Conservation (phyloP, 495 filamentous ascomycete species). For the Pseudotulostoma volvatum region DNA sequence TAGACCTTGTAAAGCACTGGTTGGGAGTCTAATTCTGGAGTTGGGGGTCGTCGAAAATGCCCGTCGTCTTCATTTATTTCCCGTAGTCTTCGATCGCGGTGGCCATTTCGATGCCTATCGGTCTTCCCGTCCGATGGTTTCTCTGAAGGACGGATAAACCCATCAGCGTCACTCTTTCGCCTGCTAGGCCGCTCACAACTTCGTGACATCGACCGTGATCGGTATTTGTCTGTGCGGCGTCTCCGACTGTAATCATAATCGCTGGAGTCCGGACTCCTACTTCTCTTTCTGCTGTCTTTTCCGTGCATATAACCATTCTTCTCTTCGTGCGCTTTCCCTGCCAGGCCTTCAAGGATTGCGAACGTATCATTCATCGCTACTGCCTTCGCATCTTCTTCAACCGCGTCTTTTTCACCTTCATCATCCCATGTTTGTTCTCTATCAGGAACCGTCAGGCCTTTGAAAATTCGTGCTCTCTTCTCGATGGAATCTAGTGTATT, state of each 20-base stretch:
- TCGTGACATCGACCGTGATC: conserved; percentile 40
- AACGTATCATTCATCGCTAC: conserved; percentile 88
- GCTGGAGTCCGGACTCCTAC: conserved; percentile 53
- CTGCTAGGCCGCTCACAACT: conserved; percentile 28
- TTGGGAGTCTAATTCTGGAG: conserved; percentile 62
- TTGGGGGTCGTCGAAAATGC: conserved; percentile 53
- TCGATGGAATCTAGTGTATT: conserved; percentile 33
- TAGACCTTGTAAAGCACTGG: conserved; percentile 81
- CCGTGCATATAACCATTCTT: conserved; percentile 19
- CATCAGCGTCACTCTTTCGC: conserved; percentile 44
- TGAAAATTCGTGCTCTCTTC: conserved; percentile 65
- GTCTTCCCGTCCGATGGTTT: too few relatives aligned
- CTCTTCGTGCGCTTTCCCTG: conserved; percentile 43
- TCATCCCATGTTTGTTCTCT: conserved; percentile 44
- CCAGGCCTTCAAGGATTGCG: conserved; percentile 73
- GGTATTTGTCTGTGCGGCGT: conserved; percentile 34
- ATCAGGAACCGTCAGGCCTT: conserved; percentile 78
- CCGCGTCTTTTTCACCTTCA: conserved; percentile 13
- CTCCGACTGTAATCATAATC: conserved; percentile 36
- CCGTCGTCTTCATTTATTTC: conserved; percentile 40
- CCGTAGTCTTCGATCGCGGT: conserved; percentile 22
- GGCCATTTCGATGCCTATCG: conserved; percentile 22
- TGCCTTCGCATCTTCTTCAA: conserved; percentile 17
- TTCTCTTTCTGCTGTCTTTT: conserved; percentile 45
- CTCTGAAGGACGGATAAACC: conserved; percentile 38